Evolutionary conservation across 306 rosid species (phyloP), one percentile per base, ranked within the genome.

Genomic region (Sechiopsis laciniata): DNA sequence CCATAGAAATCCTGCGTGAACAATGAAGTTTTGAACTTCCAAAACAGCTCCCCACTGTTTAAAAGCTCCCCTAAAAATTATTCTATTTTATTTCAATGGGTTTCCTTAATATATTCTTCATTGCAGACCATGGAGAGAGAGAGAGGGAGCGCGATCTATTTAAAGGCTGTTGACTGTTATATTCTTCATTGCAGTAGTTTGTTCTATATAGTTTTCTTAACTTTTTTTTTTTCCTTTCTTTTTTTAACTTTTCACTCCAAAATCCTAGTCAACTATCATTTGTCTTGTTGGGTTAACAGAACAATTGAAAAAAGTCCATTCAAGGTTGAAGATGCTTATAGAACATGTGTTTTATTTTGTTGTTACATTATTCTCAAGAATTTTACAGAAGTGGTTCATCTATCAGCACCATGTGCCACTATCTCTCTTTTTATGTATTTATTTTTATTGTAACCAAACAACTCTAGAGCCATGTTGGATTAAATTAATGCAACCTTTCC

Each of bases 401-500:
- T 48, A 50, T 68, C 57, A 46, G 8, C 45, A 0, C 55, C 10
- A 6, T 16, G 42, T 69, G 22, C 17, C 55, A 20, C 19, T 17
- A 0, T 32, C 61, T 74, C 58, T 53, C 61, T 57, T 12, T 46
- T 21, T 66, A 2, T 26, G 1, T 26, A 32, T 32, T 32, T 32
- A 1, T 32, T 57, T 46, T 46, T 62, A 7, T 70, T 55, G 68
- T 9, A 57, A 52, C 17, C 21, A 22, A 69, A 22, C 17, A 32
- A 32, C 5, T 32, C 37, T 32, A 32, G 37, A 32, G 20, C 60
- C 56, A 69, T 70, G 24, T 70, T 70, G 48, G 74, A 70, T 70
- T 87, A 76, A 81, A 70, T 70, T 87, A 76, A 79, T 60, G 76
- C 37, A 14, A 37, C 55, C 29, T 55, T 55, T 78, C 81, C 76